Evolutionary conservation across 306 rosid genomes (phyloP).

Genomic region (Cercis canadensis): DNA sequence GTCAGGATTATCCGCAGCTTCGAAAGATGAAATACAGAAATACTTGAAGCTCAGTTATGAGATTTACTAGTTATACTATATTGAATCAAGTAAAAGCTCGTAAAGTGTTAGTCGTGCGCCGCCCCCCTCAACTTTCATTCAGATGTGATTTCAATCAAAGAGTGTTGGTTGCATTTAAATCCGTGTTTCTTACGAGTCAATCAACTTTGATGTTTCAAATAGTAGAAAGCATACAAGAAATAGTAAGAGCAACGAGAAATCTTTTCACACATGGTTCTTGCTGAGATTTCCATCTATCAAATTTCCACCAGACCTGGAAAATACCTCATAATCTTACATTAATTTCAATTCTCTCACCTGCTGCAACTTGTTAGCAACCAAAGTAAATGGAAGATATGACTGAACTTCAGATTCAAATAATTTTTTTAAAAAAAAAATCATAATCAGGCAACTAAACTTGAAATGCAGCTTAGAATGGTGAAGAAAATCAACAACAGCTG

Average conservation of each 20-base stretch:
- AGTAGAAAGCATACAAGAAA: background rate
- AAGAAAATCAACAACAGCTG: conserved; percentile 1
- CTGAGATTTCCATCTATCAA: conserved; percentile 10
- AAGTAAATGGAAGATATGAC: background rate
- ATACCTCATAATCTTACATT: background rate
- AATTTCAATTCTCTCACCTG: background rate
- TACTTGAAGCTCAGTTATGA: too few species aligned
- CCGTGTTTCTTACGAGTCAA: conserved; percentile 27
- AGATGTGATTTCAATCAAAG: conserved; percentile 25
- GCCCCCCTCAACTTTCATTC: conserved; percentile 25
- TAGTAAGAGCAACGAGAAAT: background rate
- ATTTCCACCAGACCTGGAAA: conserved; percentile 33
- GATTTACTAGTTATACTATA: too few species aligned
- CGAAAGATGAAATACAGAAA: background rate
- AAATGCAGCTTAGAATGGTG: conserved; percentile 40
- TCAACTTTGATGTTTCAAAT: conserved; percentile 24
- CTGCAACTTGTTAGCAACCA: conserved; percentile 17
- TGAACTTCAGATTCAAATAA: conserved; percentile 33
- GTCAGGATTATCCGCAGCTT: conserved; percentile 11
- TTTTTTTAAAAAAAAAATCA: background rate
- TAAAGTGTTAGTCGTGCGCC: background rate
- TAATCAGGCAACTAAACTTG: background rate
- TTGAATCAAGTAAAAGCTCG: background rate
- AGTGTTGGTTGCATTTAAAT: conserved; percentile 4
- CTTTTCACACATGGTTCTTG: conserved; percentile 26